phyloP scores from a whole-genome alignment of 805 yeast genomes.

The Starmerella bombi region DNA sequence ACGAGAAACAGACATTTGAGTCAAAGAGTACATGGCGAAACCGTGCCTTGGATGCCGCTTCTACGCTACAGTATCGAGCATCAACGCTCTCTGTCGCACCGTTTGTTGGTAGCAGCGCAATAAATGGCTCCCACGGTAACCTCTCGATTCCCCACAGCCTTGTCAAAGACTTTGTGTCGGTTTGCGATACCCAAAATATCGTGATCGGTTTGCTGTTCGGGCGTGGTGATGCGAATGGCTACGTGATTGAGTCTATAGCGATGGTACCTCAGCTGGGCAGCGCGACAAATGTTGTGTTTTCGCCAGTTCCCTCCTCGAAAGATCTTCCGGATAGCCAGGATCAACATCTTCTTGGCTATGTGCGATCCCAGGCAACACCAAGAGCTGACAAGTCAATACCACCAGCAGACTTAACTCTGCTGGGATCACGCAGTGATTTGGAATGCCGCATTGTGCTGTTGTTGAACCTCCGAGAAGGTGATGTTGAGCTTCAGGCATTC shows the following conservation, averaged over 20 bases:
- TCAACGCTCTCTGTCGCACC: slow-evolving; percentile 62
- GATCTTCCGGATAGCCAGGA: slow-evolving; percentile 34
- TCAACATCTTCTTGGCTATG: slow-evolving; percentile 78
- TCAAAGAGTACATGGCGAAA: slow-evolving; percentile 86
- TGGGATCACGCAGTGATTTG: slow-evolving; percentile 35
- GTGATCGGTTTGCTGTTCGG: slow-evolving; percentile 77
- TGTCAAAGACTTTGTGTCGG: slow-evolving; percentile 59
- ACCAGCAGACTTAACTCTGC: slow-evolving; percentile 59
- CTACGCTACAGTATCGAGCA: slow-evolving; percentile 57
- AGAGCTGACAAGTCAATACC: slow-evolving; percentile 37
- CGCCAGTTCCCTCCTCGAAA: slow-evolving; percentile 30
- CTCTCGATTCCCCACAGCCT: slow-evolving; percentile 58
- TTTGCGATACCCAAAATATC: slow-evolving; percentile 69
- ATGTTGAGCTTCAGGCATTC: slow-evolving; percentile 61
- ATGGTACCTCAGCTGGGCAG: slow-evolving; percentile 53
- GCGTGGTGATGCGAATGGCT: not conserved
- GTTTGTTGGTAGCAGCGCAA: slow-evolving; percentile 40
- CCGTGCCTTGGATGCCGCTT: slow-evolving; percentile 62
- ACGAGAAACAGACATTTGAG: slow-evolving; percentile 70
- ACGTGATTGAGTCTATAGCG: slow-evolving; percentile 7
- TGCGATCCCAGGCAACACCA: slow-evolving; percentile 76
- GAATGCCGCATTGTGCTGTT: slow-evolving; percentile 42
- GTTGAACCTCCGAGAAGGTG: slow-evolving; percentile 70
- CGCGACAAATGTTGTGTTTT: slow-evolving; percentile 46
- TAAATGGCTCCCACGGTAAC: slow-evolving; percentile 34